Percentiles rank a stretch among this genome's conserved stretches.
Evolutionary conservation across 1,284 basidiomycete genomes (phyloP).

Genomic region (Flammula alnicola): DNA sequence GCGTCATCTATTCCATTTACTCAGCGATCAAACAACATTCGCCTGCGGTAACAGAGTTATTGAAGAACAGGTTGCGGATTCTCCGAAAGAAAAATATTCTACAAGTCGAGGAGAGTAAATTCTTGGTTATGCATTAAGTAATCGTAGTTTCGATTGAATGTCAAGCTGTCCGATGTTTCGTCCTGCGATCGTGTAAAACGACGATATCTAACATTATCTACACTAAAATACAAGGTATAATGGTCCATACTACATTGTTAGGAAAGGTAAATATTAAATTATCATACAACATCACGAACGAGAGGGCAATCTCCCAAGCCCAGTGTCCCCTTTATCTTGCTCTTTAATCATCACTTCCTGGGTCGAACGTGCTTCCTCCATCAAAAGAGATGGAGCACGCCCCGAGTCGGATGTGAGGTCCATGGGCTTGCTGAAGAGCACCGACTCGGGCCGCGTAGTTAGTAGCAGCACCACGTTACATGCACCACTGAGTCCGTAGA

Average conservation of each 20-base stretch:
- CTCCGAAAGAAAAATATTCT: constrained; percentile 5
- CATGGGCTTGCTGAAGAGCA: constrained; percentile 15
- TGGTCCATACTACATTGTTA: no score
- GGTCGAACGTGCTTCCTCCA: not conserved
- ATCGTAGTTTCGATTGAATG: no score
- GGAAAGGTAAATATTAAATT: not conserved
- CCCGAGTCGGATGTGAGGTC: not conserved
- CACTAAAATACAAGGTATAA: not conserved
- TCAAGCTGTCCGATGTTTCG: no score
- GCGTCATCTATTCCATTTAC: constrained; percentile 5
- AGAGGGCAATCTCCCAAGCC: constrained; percentile 17
- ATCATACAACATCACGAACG: constrained; percentile 1
- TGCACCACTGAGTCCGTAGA: constrained; percentile 40
- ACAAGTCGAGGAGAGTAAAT: constrained; percentile 5
- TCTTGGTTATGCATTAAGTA: no score
- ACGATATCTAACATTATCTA: not conserved
- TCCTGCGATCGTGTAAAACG: no score
- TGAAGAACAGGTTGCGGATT: constrained; percentile 4
- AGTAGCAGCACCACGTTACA: constrained; percentile 43
- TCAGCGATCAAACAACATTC: constrained; percentile 1
- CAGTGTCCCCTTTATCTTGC: constrained; percentile 5
- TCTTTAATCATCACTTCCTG: not conserved
- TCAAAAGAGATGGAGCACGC: constrained; percentile 13
- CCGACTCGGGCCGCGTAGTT: constrained; percentile 19
- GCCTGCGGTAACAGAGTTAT: not conserved